Conservation (phyloP, 2,329 filamentous ascomycete species). For the Colletotrichum gigasporum region DNA sequence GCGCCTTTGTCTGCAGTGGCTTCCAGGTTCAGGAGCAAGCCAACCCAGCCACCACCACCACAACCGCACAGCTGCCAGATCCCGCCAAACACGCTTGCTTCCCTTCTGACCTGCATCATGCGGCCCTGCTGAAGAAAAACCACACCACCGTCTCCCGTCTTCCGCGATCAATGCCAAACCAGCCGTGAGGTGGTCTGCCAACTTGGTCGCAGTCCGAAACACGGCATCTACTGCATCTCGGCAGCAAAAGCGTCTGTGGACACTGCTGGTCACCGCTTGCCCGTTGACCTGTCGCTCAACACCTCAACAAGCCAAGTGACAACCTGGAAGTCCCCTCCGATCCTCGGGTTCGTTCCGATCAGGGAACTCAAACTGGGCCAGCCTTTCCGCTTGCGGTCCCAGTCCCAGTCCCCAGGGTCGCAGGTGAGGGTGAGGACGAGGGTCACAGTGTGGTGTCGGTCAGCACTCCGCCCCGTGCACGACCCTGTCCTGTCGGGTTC, state of each 20-base stretch:
- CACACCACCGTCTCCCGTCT: not conserved
- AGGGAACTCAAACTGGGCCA: not conserved
- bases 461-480: slow-evolving; percentile 12
- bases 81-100: not conserved
- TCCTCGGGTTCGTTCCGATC: slow-evolving; percentile 11
- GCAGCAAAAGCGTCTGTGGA: not conserved
- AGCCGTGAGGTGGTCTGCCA: not conserved
- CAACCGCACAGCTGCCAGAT: slow-evolving; percentile 14
- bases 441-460: too few relatives aligned
- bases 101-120: slow-evolving; percentile 26
- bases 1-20: too few relatives aligned
- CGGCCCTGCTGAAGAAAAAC: slow-evolving; percentile 19
- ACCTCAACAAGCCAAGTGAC: too few relatives aligned
- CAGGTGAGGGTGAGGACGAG: too few relatives aligned
- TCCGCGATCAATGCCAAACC: not conserved
- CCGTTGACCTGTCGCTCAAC: not conserved
- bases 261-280: not conserved
- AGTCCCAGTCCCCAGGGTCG: too few relatives aligned
- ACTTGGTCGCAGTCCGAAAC: not conserved
- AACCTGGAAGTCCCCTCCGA: not conserved
- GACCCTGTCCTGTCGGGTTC: slow-evolving; percentile 3
- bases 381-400: slow-evolving; percentile 11
- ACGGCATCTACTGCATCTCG: not conserved
- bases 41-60: not conserved
- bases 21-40: too few relatives aligned